A percentile compares a stretch with the other conserved stretches of the same genome.
Conservation (phyloP, 495 filamentous ascomycete genomes). For the Lepidopterella palustris region DNA sequence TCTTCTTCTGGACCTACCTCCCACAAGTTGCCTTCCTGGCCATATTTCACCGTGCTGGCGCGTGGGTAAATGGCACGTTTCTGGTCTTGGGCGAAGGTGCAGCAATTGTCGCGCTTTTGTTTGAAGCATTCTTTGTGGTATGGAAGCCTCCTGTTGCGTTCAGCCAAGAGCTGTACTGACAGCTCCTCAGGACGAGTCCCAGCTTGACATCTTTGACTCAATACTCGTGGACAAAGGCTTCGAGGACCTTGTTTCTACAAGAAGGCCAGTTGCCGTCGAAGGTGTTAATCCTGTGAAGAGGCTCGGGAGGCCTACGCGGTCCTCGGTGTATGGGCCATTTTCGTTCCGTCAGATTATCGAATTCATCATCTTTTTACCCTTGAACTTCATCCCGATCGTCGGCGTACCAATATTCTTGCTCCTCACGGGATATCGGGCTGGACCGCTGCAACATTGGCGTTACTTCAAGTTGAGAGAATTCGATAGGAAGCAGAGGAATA, state of each 20-base stretch:
- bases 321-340: conserved; percentile 58
- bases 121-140: conserved; percentile 59
- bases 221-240: conserved; percentile 55
- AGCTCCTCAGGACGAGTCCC: conserved; percentile 48
- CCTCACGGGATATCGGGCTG: conserved; percentile 56
- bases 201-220: conserved; percentile 63
- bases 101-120: conserved; percentile 53
- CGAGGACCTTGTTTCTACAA: conserved; percentile 49
- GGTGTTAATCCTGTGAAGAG: conserved; percentile 46
- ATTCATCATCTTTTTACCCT: conserved; percentile 47
- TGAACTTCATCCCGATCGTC: conserved; percentile 59
- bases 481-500: conserved; percentile 52
- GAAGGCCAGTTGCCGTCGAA: conserved; percentile 49
- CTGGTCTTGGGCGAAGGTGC: conserved; percentile 61
- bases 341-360: conserved; percentile 41
- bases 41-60: conserved; percentile 51
- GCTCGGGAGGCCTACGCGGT: conserved; percentile 53
- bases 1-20: conserved; percentile 55
- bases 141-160: not conserved
- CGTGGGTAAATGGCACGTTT: conserved; percentile 59
- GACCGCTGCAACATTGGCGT: conserved; percentile 61
- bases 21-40: conserved; percentile 59
- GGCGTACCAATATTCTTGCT: conserved; percentile 59
- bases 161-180: not conserved
- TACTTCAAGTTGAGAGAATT: conserved; percentile 56